Evolutionary conservation across 345 rosid species (phyloP), one percentile per base, ranked within the genome.

Genomic region (Dimocarpus longan): DNA sequence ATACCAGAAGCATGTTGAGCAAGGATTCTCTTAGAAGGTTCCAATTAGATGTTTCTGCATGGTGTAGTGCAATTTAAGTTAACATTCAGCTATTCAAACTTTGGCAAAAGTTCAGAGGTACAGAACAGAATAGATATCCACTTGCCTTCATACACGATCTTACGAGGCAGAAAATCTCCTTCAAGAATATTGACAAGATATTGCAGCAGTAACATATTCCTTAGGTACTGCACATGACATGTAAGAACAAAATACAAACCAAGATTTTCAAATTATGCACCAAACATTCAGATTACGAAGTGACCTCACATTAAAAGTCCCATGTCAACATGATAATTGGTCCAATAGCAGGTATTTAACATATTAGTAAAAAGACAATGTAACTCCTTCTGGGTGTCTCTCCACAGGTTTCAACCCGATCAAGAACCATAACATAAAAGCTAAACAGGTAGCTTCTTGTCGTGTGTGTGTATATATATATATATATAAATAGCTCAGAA

Each of bases 21-120:
- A 82, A 84, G 62, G 93, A 91, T 78, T 91, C 93, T 88, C 90
- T 88, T 80, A 93, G 52, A 69, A 87, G 48, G 62, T 78, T 83
- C 98, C 99, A 92, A 79, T 93, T 87, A 90, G 70, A 82, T 69
- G 92, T 90, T 84, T 92, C 99, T 94, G 91, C 83, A 87, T 60
- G 65, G 28, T 21, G 65, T 60, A 60, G 65, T 59, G 26, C 5
- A 60, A 82, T 54, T 62, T 12, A 32, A 46, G 8, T 46, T 10
- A 32, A 78, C 5, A 76, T 71, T 66, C 48, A 66, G 40, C 44
- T 68, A 44, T 32, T 62, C 21, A 78, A 19, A 0, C 26, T 15
- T 77, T 56, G 19, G 46, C 67, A 78, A 52, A 66, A 22, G 63
- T 5, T 6, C 40, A 66, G 76, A 76, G 19, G 48, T 57, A 76